Percentiles rank a stretch among this genome's conserved stretches.
phyloP scores from a whole-genome alignment of 2,329 filamentous ascomycete genomes.

The Alternaria sp. region DNA sequence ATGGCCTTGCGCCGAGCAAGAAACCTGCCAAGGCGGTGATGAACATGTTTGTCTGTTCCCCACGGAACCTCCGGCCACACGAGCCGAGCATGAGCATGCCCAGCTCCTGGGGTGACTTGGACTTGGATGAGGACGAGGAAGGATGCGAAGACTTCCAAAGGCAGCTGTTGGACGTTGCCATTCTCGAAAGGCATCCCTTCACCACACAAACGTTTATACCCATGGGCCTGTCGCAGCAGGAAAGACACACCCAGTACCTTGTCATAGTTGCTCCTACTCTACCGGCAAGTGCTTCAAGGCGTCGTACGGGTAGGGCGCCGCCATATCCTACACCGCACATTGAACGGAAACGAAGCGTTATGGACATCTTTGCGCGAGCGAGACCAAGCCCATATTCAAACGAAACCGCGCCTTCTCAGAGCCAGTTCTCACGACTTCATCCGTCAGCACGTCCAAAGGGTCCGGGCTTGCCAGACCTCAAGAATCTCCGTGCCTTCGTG shows the following conservation, averaged over 20 bases:
- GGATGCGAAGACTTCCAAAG: conserved; percentile 30
- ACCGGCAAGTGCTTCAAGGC: conserved; percentile 53
- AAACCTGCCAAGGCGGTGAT: conserved; percentile 69
- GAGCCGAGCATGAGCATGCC: conserved; percentile 49
- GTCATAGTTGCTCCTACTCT: conserved; percentile 88
- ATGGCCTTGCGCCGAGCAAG: conserved; percentile 70
- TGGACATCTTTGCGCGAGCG: conserved; percentile 54
- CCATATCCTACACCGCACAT: conserved; percentile 55
- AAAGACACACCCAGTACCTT: conserved; percentile 69
- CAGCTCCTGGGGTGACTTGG: conserved; percentile 45
- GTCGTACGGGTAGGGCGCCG: conserved; percentile 42
- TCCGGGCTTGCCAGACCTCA: conserved; percentile 76
- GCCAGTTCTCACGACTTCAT: conserved; percentile 39
- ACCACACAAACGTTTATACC: conserved; percentile 95
- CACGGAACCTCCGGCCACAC: conserved; percentile 63
- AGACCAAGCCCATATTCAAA: conserved; percentile 62
- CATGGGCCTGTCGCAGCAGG: conserved; percentile 65
- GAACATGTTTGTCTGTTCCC: conserved; percentile 90
- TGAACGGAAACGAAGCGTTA: conserved; percentile 38
- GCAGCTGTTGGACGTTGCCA: conserved; percentile 69
- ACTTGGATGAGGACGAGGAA: conserved; percentile 46
- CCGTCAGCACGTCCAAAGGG: conserved; percentile 52
- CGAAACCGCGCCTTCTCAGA: conserved; percentile 51
- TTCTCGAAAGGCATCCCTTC: conserved; percentile 92
- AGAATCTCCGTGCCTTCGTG: conserved; percentile 77